Percentiles rank a stretch among this genome's conserved stretches.
Evolutionary conservation across 495 filamentous ascomycete species (phyloP).

Genomic region (Neohortaea acidophila): DNA sequence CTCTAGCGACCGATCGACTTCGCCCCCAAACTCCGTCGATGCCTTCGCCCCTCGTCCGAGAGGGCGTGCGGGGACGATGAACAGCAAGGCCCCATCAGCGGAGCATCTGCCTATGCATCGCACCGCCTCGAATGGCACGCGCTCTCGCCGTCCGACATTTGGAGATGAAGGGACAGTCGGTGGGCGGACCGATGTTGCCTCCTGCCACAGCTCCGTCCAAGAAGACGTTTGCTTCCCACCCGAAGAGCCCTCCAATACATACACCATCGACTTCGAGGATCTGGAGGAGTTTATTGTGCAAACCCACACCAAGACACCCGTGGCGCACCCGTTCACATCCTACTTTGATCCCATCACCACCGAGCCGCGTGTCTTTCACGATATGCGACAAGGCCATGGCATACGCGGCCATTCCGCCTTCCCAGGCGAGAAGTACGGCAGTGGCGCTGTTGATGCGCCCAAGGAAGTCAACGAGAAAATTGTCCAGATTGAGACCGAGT

Average conservation of each 20-base stretch:
- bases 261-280: conserved; percentile 72
- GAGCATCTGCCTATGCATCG: conserved; percentile 50
- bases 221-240: conserved; percentile 80
- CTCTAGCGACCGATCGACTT: conserved; percentile 52
- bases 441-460: conserved; percentile 19
- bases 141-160: conserved; percentile 43
- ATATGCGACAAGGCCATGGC: conserved; percentile 36
- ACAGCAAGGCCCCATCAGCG: conserved; percentile 42
- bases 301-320: conserved; percentile 30
- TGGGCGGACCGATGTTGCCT: conserved; percentile 31
- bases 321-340: conserved; percentile 21
- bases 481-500: conserved; percentile 1
- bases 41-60: conserved; percentile 68
- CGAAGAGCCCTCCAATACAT: conserved; percentile 40
- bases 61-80: conserved; percentile 46
- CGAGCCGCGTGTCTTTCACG: conserved; percentile 43
- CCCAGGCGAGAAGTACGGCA: conserved; percentile 8
- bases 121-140: conserved; percentile 54
- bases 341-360: conserved; percentile 4
- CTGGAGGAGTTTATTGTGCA: conserved; percentile 73
- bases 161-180: conserved; percentile 38
- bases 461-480: conserved; percentile 6
- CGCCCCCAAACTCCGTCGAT: conserved; percentile 92
- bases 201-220: conserved; percentile 37
- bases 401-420: conserved; percentile 1